Percentiles rank a stretch among this genome's conserved stretches.
phyloP scores from a whole-genome alignment of 2,329 filamentous ascomycete genomes.

The Fusarium nygamai region DNA sequence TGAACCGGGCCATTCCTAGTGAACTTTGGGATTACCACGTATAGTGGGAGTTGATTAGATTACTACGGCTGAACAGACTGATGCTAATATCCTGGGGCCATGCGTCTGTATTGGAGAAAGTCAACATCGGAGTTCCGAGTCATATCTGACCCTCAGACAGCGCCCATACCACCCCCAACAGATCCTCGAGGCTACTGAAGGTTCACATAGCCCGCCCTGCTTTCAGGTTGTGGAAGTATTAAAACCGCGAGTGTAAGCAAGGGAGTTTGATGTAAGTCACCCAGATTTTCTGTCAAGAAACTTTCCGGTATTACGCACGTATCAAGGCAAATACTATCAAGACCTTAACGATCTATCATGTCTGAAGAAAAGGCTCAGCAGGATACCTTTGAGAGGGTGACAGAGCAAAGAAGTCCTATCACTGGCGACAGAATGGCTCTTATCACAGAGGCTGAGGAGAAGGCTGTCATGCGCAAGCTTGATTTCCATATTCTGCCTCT shows the following conservation, averaged over 20 bases:
- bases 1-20: neutral
- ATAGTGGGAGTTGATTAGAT: neutral
- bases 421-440: neutral
- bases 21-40: neutral
- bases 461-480: neutral
- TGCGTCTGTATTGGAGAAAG: neutral
- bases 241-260: neutral
- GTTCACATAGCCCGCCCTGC: neutral
- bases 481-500: neutral
- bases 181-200: neutral
- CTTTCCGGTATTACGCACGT: neutral
- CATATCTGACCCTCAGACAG: neutral
- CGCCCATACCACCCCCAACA: neutral
- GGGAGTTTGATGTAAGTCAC: neutral
- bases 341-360: neutral
- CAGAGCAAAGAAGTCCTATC: neutral
- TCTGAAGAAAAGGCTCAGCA: neutral
- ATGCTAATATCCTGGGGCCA: neutral
- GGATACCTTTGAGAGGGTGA: neutral
- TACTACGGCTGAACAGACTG: neutral
- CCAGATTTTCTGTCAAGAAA: neutral
- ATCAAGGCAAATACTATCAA: neutral
- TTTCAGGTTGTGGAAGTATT: neutral
- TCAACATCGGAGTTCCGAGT: neutral
- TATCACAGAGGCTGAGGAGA: neutral